Conservation (phyloP, 2,329 filamentous ascomycete species). For the Microascus cirrosus region DNA sequence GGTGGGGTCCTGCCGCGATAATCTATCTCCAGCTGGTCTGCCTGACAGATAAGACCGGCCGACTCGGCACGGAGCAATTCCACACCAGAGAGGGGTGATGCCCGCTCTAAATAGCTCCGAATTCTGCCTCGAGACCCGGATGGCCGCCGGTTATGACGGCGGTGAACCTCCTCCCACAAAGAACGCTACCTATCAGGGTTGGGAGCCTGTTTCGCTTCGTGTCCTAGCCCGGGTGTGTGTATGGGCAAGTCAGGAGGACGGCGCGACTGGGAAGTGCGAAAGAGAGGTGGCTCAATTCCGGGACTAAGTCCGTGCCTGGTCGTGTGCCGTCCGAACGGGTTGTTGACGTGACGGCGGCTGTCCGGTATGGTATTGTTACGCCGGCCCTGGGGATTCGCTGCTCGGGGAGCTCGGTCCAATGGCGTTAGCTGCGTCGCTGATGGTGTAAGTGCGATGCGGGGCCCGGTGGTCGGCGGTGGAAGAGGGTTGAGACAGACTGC, state of each 20-base stretch:
- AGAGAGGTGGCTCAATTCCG: not conserved
- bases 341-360: not conserved
- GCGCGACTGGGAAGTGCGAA: not conserved
- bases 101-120: too few relatives aligned
- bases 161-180: not conserved
- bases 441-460: conserved; percentile 1
- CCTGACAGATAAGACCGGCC: too few relatives aligned
- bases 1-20: too few relatives aligned
- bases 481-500: not conserved
- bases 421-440: conserved; percentile 3
- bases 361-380: not conserved
- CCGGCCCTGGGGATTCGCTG: too few relatives aligned
- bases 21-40: too few relatives aligned
- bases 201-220: not conserved
- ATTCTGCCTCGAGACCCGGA: too few relatives aligned
- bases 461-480: not conserved
- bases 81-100: too few relatives aligned
- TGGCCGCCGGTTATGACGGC: too few relatives aligned
- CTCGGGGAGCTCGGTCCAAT: not conserved
- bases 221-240: not conserved
- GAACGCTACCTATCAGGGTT: not conserved
- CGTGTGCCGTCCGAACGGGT: not conserved
- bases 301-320: not conserved
- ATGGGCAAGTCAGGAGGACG: not conserved
- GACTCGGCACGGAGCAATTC: too few relatives aligned